Evolutionary conservation across 78 protist species (phyloP), one percentile per base, ranked within the genome.

Genomic region (Dictyostelium citrinum): DNA sequence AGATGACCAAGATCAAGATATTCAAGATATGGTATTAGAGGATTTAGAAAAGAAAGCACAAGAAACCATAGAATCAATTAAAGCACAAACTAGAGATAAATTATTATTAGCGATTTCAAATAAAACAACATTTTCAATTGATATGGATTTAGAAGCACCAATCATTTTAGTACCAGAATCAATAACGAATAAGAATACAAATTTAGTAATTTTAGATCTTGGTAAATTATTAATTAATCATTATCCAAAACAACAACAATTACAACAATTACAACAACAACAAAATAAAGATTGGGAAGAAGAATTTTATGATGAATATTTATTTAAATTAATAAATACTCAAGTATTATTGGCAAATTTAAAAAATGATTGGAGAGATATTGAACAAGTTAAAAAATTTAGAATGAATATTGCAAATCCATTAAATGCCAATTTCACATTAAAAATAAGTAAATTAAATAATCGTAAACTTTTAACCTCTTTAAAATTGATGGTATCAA

Each of bases 261-360:
- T 27, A 64, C 31, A 27, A 27, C 39, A 64, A 3, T 14, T 27
- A 27, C 33, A 64, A 64, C 31, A 22, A 60, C 9, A 6, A 60
- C 14, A 11, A 37, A 0, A 67, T 17, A 71, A 71, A 71, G 79
- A 71, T 35, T 41, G 31, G 31, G 60, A 75, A 75, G 93, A 79
- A 31, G 93, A 88, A 27, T 88, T 88, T 70, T 88, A 88, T 68
- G 93, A 88, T 68, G 93, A 88, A 68, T 88, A 88, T 68, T 22
- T 9, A n/a, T 88, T 88, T 64, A 33, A 78, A 39, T 41, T 88
- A n/a, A n/a, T 43, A 17, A 55, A 88, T 49, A 88, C 83, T 8
- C 93, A 78, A 43, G 67, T 88, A n/a, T 67, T 88, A 49, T 33
- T 88, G 37, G 17, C 85, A 22, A 51, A 43, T 22, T 55, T 58